Conservation (phyloP, 2,329 filamentous ascomycete genomes). For the Mollisia scopiformis region DNA sequence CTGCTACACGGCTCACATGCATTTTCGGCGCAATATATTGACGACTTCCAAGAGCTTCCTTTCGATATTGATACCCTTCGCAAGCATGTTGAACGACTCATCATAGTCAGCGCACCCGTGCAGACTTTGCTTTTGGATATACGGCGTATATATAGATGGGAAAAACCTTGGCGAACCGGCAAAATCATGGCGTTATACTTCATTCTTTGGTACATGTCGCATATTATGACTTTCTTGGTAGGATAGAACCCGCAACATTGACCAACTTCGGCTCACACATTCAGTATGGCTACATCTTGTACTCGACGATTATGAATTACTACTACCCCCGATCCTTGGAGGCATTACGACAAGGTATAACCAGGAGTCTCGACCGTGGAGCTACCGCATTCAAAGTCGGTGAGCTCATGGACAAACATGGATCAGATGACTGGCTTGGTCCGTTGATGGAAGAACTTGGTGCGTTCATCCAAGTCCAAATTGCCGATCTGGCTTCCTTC, state of each 20-base stretch:
- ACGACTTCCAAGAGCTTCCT: conserved; percentile 28
- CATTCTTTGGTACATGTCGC: conserved; percentile 26
- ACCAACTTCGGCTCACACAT: conserved; percentile 5
- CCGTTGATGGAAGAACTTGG: conserved; percentile 29
- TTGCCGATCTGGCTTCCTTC: conserved; percentile 39
- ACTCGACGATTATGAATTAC: conserved; percentile 23
- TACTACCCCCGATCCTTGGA: conserved; percentile 20
- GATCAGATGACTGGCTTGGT: conserved; percentile 39
- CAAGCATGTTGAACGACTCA: conserved; percentile 39
- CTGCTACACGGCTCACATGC: conserved; percentile 33
- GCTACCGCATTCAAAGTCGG: conserved; percentile 36
- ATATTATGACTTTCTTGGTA: conserved; percentile 29
- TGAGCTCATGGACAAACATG: conserved; percentile 41
- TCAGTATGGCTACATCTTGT: conserved; percentile 27
- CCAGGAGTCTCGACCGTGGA: conserved; percentile 36
- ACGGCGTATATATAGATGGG: conserved; percentile 41
- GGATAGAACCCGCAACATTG: neutral
- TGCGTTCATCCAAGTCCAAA: conserved; percentile 40
- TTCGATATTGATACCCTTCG: conserved; percentile 33
- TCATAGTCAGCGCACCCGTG: conserved; percentile 41
- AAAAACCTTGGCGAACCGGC: conserved; percentile 34
- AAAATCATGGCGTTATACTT: conserved; percentile 33
- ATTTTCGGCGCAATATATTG: conserved; percentile 43
- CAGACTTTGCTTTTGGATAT: conserved; percentile 40
- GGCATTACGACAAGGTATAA: conserved; percentile 29